Evolutionary conservation across 768 basidiomycete genomes (phyloP), one percentile per base, ranked within the genome.

Genomic region (Tremella fuciformis): DNA sequence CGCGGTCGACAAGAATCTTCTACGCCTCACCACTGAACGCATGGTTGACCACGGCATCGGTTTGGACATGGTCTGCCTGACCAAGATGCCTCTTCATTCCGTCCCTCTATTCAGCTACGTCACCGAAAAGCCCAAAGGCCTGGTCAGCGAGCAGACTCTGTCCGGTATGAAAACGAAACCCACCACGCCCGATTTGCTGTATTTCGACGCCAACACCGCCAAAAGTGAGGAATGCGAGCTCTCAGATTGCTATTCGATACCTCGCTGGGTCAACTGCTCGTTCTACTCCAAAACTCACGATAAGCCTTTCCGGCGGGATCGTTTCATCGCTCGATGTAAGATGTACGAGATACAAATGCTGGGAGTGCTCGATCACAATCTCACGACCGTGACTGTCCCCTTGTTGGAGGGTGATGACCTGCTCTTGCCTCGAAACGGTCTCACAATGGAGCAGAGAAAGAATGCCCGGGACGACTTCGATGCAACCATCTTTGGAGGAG

Each of bases 291-390:
- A 72, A 25, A 75, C 78, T 16, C 74, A 77, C 57, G 79, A 80
- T 67, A 79, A 78, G 57, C 79, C 79, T 11, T 78, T 78, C 60
- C 74, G 79, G 7, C 60, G 68, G 25, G 79, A 65, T 64, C 92
- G 94, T 60, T 98, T 97, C 73, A 81, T 97, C 22, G 87, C 91
- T 4, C 85, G 94, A 26, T 91, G 89, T n/a, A 89, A 90, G 78
- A 94, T 96, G 91, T 89, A 91, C 68, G 89, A 93, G 71, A 91
- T 96, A 39, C 88, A 96, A 70, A 93, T 90, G 88, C 83, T 96
- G 1, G 93, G 93, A 6, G 79, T 94, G 8, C 80, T 94, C 44
- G 91, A 91, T 64, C 89, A 93, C 65, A 91, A 94, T 66, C 86
- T 96, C 26, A 84, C 91, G 19, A 86, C 89, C 3, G 92, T 96